Evolutionary conservation across 2,329 filamentous ascomycete species (phyloP), one percentile per base, ranked within the genome.

Genomic region (Xylariaceae sp.): DNA sequence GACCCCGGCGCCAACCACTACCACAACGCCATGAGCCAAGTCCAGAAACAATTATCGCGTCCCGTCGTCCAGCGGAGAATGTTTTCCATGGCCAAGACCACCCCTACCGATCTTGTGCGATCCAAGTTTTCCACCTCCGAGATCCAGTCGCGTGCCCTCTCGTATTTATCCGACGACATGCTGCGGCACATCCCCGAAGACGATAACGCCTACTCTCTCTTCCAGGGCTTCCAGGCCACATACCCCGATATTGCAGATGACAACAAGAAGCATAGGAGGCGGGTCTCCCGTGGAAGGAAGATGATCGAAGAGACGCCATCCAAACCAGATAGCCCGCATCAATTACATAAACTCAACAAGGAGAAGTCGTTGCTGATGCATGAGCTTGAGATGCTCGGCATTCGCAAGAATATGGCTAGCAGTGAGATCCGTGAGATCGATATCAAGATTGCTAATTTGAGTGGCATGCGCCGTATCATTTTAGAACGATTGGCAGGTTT

Each of bases 321-420:
- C 4, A 57, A 63, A 8, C 62, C 73, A 33, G 79, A 79, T 43
- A 77, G 75, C 19, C 82, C 85, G 16, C 81, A 87, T 27, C 77
- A 83, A 21, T 72, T 95, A 60, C 76, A 76, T 37, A 85, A 83
- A 55, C 68, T 97, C 54, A 88, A 86, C 66, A 87, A 85, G 63
- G 89, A 95, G 56, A 88, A 88, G 65, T 79, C 85, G 35, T 74
- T 79, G 43, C 77, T 96, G 70, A 84, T 86, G 70, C 90, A 94
- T 65, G 81, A 88, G 55, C 74, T 98, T 56, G 90, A 97, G 62
- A 88, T 96, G 80, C 82, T 97, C 71, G 80, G 85, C 3, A 82
- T 97, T 51, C 81, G 93, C 48, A 98, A 98, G 68, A 95, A 93
- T 62, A 96, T 98, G 92, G 92, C 91, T 56, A 93, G 89, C 60